Conservation (phyloP, 139 green algal genomes). For the Mychonastes homosphaera region DNA sequence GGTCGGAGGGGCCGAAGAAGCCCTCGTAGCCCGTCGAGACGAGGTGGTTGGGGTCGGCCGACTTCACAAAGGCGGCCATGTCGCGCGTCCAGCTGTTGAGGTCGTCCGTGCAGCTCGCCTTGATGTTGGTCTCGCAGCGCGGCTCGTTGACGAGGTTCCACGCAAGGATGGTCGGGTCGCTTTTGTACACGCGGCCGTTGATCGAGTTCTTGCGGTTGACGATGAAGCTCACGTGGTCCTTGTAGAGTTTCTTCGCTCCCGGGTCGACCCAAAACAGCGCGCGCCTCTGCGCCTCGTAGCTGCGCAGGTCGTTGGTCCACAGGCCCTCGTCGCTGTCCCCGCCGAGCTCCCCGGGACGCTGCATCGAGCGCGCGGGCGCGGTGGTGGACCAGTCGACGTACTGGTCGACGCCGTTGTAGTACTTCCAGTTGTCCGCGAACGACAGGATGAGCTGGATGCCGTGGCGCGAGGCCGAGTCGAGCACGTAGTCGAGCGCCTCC, state of each 20-base stretch:
- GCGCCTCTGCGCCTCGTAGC: conserved; percentile 44
- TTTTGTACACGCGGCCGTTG: conserved; percentile 36
- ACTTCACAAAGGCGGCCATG: conserved; percentile 44
- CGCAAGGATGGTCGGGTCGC: conserved; percentile 69
- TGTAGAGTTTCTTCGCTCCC: conserved; percentile 39
- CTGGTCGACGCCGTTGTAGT: conserved; percentile 48
- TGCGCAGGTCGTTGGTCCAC: conserved; percentile 18
- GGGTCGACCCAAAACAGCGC: conserved; percentile 55
- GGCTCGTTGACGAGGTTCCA: conserved; percentile 76
- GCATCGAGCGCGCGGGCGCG: conserved; percentile 10
- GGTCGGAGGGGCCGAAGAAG: conserved; percentile 40
- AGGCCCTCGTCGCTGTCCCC: conserved; percentile 11
- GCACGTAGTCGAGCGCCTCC: conserved; percentile 53
- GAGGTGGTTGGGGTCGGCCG: conserved; percentile 40
- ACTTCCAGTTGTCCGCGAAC: conserved; percentile 69
- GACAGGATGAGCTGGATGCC: conserved; percentile 52
- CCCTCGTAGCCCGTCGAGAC: conserved; percentile 40
- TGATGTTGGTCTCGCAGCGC: conserved; percentile 30
- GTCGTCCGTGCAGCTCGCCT: conserved; percentile 46
- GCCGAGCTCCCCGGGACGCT: conserved; percentile 14
- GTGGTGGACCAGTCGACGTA: conserved; percentile 50
- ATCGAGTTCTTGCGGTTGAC: conserved; percentile 25
- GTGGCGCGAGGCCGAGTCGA: conserved; percentile 35
- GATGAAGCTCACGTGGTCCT: conserved; percentile 38
- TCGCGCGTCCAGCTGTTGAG: conserved; percentile 39